Evolutionary conservation across 352 stramenopile species (phyloP).

Genomic region (Globisporangium barbulae): DNA sequence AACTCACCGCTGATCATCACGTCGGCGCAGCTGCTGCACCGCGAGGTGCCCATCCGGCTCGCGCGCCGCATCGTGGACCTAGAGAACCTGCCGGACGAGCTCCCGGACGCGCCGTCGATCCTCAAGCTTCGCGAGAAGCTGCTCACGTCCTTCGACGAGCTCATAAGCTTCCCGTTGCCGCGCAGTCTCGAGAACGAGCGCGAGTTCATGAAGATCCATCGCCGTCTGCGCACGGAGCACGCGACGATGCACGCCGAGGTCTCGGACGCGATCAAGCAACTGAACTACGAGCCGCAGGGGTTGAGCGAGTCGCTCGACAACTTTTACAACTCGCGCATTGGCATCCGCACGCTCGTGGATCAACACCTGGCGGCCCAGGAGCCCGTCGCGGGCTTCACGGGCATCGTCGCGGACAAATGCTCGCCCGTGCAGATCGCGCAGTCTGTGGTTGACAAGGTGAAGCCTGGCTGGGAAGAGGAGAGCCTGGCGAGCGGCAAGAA

Average conservation of each 20-base stretch:
- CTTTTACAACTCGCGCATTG: conserved; percentile 85
- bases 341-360: conserved; percentile 82
- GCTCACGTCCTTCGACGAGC: conserved; percentile 69
- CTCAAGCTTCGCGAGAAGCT: conserved; percentile 59
- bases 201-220: conserved; percentile 61
- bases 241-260: conserved; percentile 74
- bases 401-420: conserved; percentile 62
- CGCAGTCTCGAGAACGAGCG: conserved; percentile 52
- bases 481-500: conserved; percentile 35
- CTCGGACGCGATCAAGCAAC: conserved; percentile 49
- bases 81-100: conserved; percentile 71
- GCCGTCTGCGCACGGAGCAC: conserved; percentile 53
- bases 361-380: conserved; percentile 71
- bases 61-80: conserved; percentile 80
- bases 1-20: conserved; percentile 73
- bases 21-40: conserved; percentile 74
- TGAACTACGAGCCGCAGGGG: conserved; percentile 52
- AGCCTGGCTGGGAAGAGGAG: conserved; percentile 44
- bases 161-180: conserved; percentile 58
- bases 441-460: conserved; percentile 50
- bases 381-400: conserved; percentile 46
- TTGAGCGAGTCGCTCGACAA: conserved; percentile 65
- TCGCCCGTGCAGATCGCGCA: conserved; percentile 67
- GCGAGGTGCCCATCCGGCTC: conserved; percentile 76
- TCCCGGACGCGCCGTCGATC: conserved; percentile 57